Evolutionary conservation across 768 basidiomycete species (phyloP).

Genomic region (Tricholoma furcatifolium): DNA sequence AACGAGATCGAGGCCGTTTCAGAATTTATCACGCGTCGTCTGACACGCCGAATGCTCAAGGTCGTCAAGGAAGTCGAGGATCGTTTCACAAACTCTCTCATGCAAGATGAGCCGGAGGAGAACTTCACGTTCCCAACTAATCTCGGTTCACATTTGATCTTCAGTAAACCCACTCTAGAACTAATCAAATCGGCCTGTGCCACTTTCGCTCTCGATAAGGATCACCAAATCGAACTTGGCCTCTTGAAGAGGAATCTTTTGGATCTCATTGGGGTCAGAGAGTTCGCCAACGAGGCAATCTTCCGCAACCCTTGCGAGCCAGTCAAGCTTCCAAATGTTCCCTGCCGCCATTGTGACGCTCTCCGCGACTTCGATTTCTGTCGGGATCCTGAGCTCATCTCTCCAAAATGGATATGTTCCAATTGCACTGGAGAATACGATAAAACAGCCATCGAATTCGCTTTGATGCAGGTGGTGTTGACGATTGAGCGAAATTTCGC

Average conservation of each 20-base stretch:
- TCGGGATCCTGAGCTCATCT: constrained; percentile 77
- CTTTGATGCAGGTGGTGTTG: constrained; percentile 75
- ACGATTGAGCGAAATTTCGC: constrained; percentile 71
- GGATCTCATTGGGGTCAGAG: constrained; percentile 81
- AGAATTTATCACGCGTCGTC: constrained; percentile 74
- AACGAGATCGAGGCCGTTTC: constrained; percentile 68
- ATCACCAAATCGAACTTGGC: constrained; percentile 85
- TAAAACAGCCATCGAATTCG: constrained; percentile 81
- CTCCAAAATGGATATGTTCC: constrained; percentile 66
- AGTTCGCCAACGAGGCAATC: constrained; percentile 81
- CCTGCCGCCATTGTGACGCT: constrained; percentile 83
- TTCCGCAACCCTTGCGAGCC: constrained; percentile 94
- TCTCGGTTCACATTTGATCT: constrained; percentile 80
- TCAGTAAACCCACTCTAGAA: constrained; percentile 83
- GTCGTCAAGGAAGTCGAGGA: constrained; percentile 62
- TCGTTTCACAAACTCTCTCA: constrained; percentile 56
- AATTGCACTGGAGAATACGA: constrained; percentile 87
- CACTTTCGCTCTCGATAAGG: constrained; percentile 72
- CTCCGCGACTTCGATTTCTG: constrained; percentile 95
- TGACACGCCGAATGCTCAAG: constrained; percentile 80
- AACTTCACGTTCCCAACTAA: constrained; percentile 81
- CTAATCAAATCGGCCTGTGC: constrained; percentile 87
- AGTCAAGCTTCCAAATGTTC: constrained; percentile 80
- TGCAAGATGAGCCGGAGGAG: constrained; percentile 49
- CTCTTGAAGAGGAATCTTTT: constrained; percentile 86